These are phyloP conservation scores for Obba rivulosa DNA, from an alignment of 768 basidiomycete species.

Conservation along the genomic window DNA sequence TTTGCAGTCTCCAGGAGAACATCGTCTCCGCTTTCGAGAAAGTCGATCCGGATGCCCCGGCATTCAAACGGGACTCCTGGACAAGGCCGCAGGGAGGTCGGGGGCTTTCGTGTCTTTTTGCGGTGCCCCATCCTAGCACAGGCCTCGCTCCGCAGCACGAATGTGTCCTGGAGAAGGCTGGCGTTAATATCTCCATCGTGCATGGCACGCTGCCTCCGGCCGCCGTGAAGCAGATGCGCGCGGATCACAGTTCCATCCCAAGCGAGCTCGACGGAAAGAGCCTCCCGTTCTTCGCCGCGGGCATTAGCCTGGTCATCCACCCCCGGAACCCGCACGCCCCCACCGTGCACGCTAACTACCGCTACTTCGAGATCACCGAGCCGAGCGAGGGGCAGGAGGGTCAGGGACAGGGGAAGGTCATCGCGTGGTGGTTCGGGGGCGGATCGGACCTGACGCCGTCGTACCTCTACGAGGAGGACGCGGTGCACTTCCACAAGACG, in stretches of 20 bases:
- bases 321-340: constrained; percentile 91
- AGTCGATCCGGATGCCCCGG: constrained; percentile 65
- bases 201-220: constrained; percentile 83
- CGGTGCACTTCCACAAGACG: constrained; percentile 76
- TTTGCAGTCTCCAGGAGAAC: constrained; percentile 68
- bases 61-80: constrained; percentile 82
- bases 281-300: constrained; percentile 91
- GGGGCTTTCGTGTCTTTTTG: constrained; percentile 82
- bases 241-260: constrained; percentile 78
- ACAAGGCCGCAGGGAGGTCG: constrained; percentile 66
- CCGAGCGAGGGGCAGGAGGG: constrained; percentile 26
- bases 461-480: constrained; percentile 88
- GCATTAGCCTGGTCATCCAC: constrained; percentile 90
- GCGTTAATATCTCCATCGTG: constrained; percentile 91
- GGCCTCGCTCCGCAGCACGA: constrained; percentile 28
- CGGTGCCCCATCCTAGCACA: constrained; percentile 31
- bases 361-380: constrained; percentile 91
- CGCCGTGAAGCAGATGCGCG: constrained; percentile 92
- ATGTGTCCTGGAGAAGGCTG: constrained; percentile 86
- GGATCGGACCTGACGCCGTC: constrained; percentile 93
- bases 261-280: constrained; percentile 49
- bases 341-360: constrained; percentile 93
- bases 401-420: constrained; percentile 41
- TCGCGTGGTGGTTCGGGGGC: constrained; percentile 99
- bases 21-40: constrained; percentile 76